Conservation (phyloP, 805 yeast species). For the Candida namnaoensis region DNA sequence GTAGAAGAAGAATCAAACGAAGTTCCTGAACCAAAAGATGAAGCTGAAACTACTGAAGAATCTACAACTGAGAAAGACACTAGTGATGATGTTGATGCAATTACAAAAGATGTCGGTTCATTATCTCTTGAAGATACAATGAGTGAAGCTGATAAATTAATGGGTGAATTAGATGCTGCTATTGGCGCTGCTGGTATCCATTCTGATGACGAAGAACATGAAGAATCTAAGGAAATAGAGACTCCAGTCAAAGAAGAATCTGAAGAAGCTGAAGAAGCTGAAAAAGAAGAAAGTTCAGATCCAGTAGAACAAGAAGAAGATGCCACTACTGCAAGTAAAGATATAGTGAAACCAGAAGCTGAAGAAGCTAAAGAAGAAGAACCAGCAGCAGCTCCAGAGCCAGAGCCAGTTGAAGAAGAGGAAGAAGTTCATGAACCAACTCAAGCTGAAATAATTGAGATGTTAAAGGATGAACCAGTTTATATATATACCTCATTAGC, state of each 20-base stretch:
- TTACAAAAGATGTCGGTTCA: no score
- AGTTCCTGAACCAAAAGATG: no score
- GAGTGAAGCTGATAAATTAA: neutral
- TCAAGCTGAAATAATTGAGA: conserved; percentile 18
- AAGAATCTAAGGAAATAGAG: neutral
- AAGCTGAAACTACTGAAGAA: neutral
- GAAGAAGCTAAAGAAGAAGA: conserved; percentile 1
- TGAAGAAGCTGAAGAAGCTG: conserved; percentile 3
- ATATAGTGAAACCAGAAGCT: neutral
- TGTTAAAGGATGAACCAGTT: conserved; percentile 42
- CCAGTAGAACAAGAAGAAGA: neutral
- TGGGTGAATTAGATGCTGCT: neutral
- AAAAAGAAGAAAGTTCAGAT: conserved; percentile 4
- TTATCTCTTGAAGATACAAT: neutral
- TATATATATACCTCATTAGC: conserved; percentile 80
- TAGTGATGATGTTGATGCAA: no score
- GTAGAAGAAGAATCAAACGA: no score
- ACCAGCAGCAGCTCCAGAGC: neutral
- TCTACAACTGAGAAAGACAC: neutral
- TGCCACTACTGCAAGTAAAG: neutral
- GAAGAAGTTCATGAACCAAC: conserved; percentile 15
- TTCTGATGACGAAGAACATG: neutral
- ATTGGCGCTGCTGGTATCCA: neutral
- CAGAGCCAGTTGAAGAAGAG: neutral
- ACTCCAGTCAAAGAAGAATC: neutral